Evolutionary conservation across 305 asterid species (phyloP), one percentile per base, ranked within the genome.

Genomic region (Fraxinus xanthoxyloides): DNA sequence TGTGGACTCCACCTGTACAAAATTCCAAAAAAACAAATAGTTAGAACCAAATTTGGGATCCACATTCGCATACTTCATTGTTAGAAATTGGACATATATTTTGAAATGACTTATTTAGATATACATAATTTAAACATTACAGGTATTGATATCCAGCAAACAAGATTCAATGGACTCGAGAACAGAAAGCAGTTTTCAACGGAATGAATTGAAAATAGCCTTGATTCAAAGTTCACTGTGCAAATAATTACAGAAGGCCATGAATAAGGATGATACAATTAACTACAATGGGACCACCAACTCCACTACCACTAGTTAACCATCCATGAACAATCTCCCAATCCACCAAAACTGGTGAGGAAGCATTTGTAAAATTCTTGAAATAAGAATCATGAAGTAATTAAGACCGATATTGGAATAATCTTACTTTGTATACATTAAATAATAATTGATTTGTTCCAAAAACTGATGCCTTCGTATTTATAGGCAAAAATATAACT

Each of bases 1-100:
- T 19, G 98, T 90, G 80, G 98, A 93, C 87, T 96, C 99, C 76
- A 96, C 99, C 99, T 94, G 97, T 77, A 74, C 82, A 84, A 83
- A 61, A 61, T 21, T 61, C 67, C 79, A 81, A 80, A 80, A 67
- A 82, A 85, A 84, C 51, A 77, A 59, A 32, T 80, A 4, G 70
- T 72, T 77, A 82, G 74, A 67, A 67, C 74, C 74, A 67, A 67
- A 67, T 67, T 28, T 28, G 38, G 76, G 84, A 82, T 73, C 51
- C 46, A 35, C 76, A 2, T 5, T 40, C 13, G 28, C 65, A 10
- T 12, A 8, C 46, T 32, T 8, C 38, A 28, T 67, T 28, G 32
- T 28, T 12, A 9, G 38, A 67, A 28, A 67, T 26, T 26, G 74
- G 74, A 26, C 38, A 26, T 67, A 67, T 30, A 2, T 69, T 30